phyloP scores from a whole-genome alignment of 495 filamentous ascomycete species.

The Coniosporium apollinis region DNA sequence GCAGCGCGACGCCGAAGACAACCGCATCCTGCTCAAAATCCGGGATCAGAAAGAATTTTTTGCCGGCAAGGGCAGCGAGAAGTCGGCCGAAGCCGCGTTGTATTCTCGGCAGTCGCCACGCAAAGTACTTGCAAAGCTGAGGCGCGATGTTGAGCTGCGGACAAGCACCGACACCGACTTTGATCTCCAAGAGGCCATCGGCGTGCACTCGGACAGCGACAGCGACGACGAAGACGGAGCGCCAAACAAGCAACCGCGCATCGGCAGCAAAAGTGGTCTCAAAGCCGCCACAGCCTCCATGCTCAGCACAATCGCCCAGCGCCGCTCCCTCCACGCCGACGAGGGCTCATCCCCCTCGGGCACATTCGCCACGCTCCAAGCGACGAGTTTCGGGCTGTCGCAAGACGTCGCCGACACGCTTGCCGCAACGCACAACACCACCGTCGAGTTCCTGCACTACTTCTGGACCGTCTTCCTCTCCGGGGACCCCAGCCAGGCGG shows the following conservation, averaged over 20 bases:
- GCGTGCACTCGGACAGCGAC: conserved; percentile 43
- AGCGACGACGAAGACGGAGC: conserved; percentile 36
- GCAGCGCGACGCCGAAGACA: conserved; percentile 50
- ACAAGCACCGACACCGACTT: conserved; percentile 32
- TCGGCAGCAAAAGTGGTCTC: conserved; percentile 41
- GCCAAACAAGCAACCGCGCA: conserved; percentile 27
- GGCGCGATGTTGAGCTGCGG: conserved; percentile 35
- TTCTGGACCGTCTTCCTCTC: conserved; percentile 87
- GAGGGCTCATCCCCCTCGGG: conserved; percentile 16
- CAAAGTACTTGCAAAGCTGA: conserved; percentile 46
- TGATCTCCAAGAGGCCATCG: conserved; percentile 40
- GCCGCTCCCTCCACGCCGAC: conserved; percentile 33
- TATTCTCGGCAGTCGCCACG: conserved; percentile 50
- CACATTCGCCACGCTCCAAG: conserved; percentile 18
- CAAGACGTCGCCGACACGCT: conserved; percentile 50
- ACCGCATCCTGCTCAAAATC: conserved; percentile 68
- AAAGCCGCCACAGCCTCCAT: conserved; percentile 40
- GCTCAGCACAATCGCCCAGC: conserved; percentile 35
- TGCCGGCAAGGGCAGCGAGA: conserved; percentile 34
- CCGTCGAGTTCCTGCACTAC: conserved; percentile 85
- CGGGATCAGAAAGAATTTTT: conserved; percentile 74
- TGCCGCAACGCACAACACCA: conserved; percentile 75
- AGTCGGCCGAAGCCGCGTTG: conserved; percentile 37
- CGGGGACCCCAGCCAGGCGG: conserved; percentile 57
- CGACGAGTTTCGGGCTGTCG: conserved; percentile 40